Percentiles rank a stretch among this genome's conserved stretches.
Conservation (phyloP, 2,329 filamentous ascomycete species). For the Sporothrix schenckii region DNA sequence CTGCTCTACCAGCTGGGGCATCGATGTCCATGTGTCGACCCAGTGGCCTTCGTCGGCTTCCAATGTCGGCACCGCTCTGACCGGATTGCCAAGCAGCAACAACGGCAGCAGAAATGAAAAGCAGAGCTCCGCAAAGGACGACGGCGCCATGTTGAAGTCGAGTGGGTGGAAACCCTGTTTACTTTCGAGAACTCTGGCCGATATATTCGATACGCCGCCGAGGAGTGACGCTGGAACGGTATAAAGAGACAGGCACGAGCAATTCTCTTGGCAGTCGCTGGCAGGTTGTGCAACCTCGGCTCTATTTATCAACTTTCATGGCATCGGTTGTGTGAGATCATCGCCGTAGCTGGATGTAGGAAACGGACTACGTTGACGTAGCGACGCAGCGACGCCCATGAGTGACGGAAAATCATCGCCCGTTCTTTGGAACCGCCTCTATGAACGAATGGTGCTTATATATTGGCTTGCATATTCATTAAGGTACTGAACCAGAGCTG, state of each 20-base stretch:
- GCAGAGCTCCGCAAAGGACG: slow-evolving; percentile 11
- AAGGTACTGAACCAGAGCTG: slow-evolving; percentile 16
- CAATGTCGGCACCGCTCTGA: not conserved
- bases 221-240: not conserved
- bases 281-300: not conserved
- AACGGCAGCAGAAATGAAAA: slow-evolving; percentile 18
- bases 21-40: slow-evolving; percentile 66
- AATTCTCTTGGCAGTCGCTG: not conserved
- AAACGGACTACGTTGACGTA: not conserved
- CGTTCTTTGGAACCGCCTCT: slow-evolving; percentile 14
- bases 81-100: slow-evolving; percentile 1
- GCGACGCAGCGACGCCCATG: not conserved
- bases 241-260: not conserved
- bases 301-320: slow-evolving; percentile 9
- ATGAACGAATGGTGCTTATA: not conserved
- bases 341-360: not conserved
- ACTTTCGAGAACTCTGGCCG: too few relatives aligned
- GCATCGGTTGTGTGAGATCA: not conserved
- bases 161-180: not conserved
- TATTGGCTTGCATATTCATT: slow-evolving; percentile 17
- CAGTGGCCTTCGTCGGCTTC: slow-evolving; percentile 52
- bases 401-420: slow-evolving; percentile 2
- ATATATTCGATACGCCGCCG: not conserved
- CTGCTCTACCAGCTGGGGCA: slow-evolving; percentile 67
- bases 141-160: not conserved